Conservation (phyloP, 805 yeast species). For the Komagataella pseudopastoris region DNA sequence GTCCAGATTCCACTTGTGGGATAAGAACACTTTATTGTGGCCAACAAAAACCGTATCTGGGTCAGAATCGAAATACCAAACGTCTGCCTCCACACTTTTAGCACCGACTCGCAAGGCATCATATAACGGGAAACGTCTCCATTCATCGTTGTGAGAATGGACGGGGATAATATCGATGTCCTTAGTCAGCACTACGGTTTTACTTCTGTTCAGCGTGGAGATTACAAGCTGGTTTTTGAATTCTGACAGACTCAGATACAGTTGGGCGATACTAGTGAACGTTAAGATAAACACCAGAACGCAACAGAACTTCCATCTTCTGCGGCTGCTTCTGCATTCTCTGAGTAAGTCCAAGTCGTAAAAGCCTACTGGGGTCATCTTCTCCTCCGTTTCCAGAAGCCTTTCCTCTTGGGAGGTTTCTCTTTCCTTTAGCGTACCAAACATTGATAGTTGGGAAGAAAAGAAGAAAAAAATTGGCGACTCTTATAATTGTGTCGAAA, state of each 20-base stretch:
- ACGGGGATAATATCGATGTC: slow-evolving; percentile 20
- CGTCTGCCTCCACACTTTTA: slow-evolving; percentile 53
- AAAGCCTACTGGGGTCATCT: neutral
- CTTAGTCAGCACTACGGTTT: slow-evolving; percentile 6
- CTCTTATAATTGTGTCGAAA: neutral
- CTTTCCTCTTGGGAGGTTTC: neutral
- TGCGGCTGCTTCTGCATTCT: neutral
- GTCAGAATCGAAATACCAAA: slow-evolving; percentile 29
- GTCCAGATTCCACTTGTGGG: slow-evolving; percentile 27
- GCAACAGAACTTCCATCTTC: neutral
- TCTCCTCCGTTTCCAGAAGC: neutral
- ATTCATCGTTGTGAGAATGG: slow-evolving; percentile 63
- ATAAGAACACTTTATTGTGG: slow-evolving; percentile 35
- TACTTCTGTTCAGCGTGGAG: neutral
- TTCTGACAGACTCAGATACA: neutral
- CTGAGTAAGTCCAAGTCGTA: neutral
- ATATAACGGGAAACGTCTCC: slow-evolving; percentile 42
- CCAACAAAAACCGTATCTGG: slow-evolving; percentile 39
- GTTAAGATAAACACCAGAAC: neutral
- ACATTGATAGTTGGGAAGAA: neutral
- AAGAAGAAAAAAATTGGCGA: neutral
- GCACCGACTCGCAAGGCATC: slow-evolving; percentile 42
- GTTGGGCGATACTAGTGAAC: neutral
- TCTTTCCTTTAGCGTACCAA: neutral
- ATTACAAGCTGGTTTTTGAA: neutral